Evolutionary conservation across 2,329 filamentous ascomycete species (phyloP).

Genomic region (Dactylellina leptospora): DNA sequence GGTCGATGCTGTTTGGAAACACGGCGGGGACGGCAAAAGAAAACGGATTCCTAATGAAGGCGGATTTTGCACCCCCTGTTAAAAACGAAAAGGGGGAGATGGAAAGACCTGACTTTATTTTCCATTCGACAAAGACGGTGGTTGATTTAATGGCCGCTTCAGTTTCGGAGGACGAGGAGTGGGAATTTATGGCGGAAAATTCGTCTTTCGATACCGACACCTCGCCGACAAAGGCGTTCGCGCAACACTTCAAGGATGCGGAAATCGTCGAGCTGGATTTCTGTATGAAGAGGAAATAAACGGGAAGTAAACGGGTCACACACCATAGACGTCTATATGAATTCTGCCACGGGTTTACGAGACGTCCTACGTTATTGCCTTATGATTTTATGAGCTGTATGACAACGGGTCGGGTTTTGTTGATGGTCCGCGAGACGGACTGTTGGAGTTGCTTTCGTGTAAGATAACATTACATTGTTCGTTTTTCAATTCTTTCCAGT

Average conservation of each 20-base stretch:
- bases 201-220: conserved; percentile 30
- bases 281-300: conserved; percentile 42
- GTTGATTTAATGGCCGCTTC: conserved; percentile 35
- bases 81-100: conserved; percentile 44
- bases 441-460: not conserved
- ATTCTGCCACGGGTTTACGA: not conserved
- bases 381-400: not conserved
- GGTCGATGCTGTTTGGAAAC: conserved; percentile 47
- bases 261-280: conserved; percentile 48
- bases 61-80: conserved; percentile 38
- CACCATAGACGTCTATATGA: not conserved
- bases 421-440: not conserved
- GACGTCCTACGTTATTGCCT: not conserved
- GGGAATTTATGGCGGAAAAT: conserved; percentile 36
- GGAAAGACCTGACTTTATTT: conserved; percentile 44
- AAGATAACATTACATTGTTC: conserved; percentile 4
- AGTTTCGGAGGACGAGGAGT: conserved; percentile 31
- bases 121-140: conserved; percentile 45
- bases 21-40: conserved; percentile 46
- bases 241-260: conserved; percentile 44
- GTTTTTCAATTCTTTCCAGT: not conserved
- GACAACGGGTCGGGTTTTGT: not conserved
- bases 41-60: conserved; percentile 36
- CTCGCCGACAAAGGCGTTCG: conserved; percentile 46
- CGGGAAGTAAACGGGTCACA: not conserved